Evolutionary conservation across 129 eudicot species (phyloP), one percentile per base, ranked within the genome.

Genomic region (Chrysanthemum lavandulifolium): DNA sequence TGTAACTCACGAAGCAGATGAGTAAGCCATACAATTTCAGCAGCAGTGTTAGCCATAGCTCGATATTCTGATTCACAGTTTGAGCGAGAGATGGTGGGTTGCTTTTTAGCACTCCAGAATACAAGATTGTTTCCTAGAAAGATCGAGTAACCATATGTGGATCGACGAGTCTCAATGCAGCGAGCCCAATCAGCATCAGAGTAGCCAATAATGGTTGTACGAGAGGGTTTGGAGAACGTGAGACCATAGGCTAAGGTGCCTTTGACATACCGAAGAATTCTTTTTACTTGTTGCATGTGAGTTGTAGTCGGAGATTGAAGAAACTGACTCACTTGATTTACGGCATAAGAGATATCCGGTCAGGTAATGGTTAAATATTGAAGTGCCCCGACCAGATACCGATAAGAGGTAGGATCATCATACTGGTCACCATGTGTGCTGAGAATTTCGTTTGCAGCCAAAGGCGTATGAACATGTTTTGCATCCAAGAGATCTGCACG

Each of bases 171-270:
- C 33, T 59, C 64, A 59, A 59, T 21, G 36, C 64, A 59, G 1
- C 64, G 10, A 19, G 64, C 64, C 64, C 36, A 59, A 59, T 59
- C 36, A 21, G 64, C 14, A 59, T 59, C 64, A 21, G 64, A 59
- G 13, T 59, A 59, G 2, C 64, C 36, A 59, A 19, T 0, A 0
- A 59, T 2, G 5, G 15, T 59, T 3, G 33, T 19, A 3, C 13
- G 33, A 18, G 4, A 5, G 2, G 64, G 64, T 21, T 21, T 6
- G 2, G 33, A 19, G 29, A 59, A 59, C 36, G 36, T 18, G 12
- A 59, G 13, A 6, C 64, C 64, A 19, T 4, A 59, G 10, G 33
- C 4, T 0, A 19, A 7, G 13, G 64, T 59, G 29, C 64, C 33
- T 21, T 59, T 59, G 13, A 19, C 16, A 21, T 59, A 59, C 13